Conservation (phyloP, 2,329 filamentous ascomycete species). For the Penicillium sp. region DNA sequence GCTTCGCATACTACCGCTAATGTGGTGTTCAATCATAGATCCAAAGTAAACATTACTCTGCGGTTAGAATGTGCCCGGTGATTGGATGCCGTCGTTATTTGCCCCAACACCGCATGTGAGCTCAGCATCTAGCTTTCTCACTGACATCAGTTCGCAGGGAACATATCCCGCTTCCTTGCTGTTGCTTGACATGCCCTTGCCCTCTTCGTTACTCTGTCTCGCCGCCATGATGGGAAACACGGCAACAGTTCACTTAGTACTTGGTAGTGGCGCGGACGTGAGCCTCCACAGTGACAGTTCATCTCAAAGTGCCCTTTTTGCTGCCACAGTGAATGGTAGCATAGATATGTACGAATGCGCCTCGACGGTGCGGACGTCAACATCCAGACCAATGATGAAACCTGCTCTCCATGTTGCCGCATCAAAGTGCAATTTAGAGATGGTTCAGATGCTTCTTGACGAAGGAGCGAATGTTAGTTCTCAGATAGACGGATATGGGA, state of each 20-base stretch:
- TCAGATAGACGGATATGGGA: too few relatives aligned
- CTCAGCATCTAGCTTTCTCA: too few relatives aligned
- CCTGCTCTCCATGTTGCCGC: background rate
- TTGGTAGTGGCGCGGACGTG: background rate
- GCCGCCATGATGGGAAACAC: background rate
- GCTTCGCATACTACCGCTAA: too few relatives aligned
- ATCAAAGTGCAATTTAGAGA: background rate
- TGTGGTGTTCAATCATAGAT: too few relatives aligned
- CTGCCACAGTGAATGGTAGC: background rate
- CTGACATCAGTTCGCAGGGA: too few relatives aligned
- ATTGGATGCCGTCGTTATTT: too few relatives aligned
- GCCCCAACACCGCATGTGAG: too few relatives aligned
- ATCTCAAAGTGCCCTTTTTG: background rate
- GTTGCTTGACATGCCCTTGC: too few relatives aligned
- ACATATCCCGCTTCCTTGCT: too few relatives aligned
- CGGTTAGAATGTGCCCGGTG: too few relatives aligned
- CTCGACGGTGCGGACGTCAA: background rate
- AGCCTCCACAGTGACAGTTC: too few relatives aligned
- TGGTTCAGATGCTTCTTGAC: background rate
- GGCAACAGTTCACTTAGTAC: background rate
- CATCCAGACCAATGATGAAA: background rate
- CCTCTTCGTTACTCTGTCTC: background rate
- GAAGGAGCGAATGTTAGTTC: background rate
- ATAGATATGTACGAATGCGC: background rate
- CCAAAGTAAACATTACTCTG: too few relatives aligned